phyloP scores from a whole-genome alignment of 140 eudicot genomes.

The Erigeron philadelphicus region DNA sequence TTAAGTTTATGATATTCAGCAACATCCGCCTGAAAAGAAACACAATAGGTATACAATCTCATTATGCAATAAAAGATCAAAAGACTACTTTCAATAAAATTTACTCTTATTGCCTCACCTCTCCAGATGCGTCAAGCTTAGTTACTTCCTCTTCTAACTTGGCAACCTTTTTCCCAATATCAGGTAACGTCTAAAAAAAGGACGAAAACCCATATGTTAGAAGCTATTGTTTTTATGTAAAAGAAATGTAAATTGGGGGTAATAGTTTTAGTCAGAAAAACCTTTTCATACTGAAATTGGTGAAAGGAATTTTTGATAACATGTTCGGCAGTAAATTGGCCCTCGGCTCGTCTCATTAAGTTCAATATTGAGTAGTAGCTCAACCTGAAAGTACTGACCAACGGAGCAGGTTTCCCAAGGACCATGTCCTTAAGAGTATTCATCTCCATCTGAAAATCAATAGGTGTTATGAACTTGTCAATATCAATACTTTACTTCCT shows the following conservation, averaged over 20 bases:
- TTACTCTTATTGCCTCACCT: constrained; percentile 40
- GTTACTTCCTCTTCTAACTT: constrained; percentile 85
- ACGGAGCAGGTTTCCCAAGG: constrained; percentile 95
- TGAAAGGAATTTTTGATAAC: constrained; percentile 89
- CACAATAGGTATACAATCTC: neutral
- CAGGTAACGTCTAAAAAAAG: constrained; percentile 75
- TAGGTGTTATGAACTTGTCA: no score
- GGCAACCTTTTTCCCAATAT: constrained; percentile 81
- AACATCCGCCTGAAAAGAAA: constrained; percentile 61
- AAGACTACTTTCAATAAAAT: constrained; percentile 5
- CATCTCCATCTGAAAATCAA: constrained; percentile 75
- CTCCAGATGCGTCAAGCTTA: constrained; percentile 87
- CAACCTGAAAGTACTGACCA: constrained; percentile 92
- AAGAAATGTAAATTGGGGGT: neutral
- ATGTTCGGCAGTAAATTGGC: constrained; percentile 99
- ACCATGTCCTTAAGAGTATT: constrained; percentile 88
- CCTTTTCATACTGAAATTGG: constrained; percentile 98
- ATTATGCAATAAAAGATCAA: neutral
- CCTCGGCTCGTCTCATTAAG: constrained; percentile 96
- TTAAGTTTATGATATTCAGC: constrained; percentile 83
- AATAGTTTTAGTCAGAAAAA: constrained; percentile 18
- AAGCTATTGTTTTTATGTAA: neutral
- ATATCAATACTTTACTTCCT: no score
- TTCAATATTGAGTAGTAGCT: constrained; percentile 96
- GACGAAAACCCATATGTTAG: constrained; percentile 17